Percentiles rank a stretch among this genome's conserved stretches.
These are phyloP conservation scores for Yamadazyma diospyri DNA, from an alignment of 1,139 yeast species.

Conservation along the genomic window DNA sequence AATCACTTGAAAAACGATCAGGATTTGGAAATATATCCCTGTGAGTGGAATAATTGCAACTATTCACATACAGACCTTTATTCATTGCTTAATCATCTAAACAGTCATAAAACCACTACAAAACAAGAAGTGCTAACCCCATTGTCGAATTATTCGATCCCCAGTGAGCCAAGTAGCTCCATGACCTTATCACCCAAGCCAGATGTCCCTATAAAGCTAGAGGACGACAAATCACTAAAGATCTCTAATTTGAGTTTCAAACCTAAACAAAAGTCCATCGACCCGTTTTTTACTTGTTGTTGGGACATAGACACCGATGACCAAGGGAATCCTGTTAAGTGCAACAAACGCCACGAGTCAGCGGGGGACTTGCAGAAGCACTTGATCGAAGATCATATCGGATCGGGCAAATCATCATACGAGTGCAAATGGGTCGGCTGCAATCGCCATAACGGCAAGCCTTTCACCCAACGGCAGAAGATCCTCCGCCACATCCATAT, in stretches of 20 bases:
- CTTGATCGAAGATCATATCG: conserved; percentile 62
- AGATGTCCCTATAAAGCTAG: conserved; percentile 1
- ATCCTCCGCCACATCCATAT: conserved; percentile 80
- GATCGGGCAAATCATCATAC: conserved; percentile 68
- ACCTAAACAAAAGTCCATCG: conserved; percentile 20
- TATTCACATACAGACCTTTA: conserved; percentile 51
- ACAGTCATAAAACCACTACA: conserved; percentile 38
- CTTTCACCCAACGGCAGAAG: conserved; percentile 82
- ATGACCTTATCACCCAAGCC: background rate
- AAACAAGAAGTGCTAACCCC: conserved; percentile 14
- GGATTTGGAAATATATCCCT: conserved; percentile 19
- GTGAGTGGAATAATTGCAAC: conserved; percentile 75
- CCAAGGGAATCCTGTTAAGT: conserved; percentile 35
- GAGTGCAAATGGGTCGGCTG: conserved; percentile 80
- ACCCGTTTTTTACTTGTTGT: conserved; percentile 35
- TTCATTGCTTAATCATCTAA: conserved; percentile 58
- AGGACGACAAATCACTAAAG: conserved; percentile 2
- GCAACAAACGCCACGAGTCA: conserved; percentile 46
- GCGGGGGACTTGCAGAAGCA: conserved; percentile 70
- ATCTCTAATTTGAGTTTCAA: conserved; percentile 35
- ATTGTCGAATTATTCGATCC: conserved; percentile 9
- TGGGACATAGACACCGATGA: conserved; percentile 41
- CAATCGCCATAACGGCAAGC: conserved; percentile 54
- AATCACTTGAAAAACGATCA: conserved; percentile 48
- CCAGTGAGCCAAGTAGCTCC: conserved; percentile 4